phyloP scores from a whole-genome alignment of 345 rosid species.

The Eucalyptus decipiens region DNA sequence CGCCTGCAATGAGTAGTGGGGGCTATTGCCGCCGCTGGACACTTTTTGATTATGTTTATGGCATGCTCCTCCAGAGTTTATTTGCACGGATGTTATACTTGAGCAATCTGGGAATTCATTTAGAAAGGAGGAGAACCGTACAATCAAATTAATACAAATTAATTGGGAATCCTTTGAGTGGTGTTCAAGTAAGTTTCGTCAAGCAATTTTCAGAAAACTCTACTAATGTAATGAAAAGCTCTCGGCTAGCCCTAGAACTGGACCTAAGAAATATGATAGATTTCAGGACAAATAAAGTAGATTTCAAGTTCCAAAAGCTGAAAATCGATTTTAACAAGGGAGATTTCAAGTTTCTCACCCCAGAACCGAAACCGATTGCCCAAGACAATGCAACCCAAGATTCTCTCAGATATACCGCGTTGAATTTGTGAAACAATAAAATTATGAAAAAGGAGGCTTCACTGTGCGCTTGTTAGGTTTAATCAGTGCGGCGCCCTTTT shows the following conservation, averaged over 20 bases:
- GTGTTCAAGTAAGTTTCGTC: not conserved
- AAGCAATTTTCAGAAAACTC: not conserved
- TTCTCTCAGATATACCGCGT: not conserved
- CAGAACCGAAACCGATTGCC: accelerated
- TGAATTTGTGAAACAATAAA: not conserved
- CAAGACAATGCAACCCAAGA: not conserved
- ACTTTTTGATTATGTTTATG: not conserved
- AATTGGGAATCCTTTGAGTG: not conserved
- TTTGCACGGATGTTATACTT: not conserved
- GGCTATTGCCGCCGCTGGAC: not conserved
- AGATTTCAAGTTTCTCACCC: not conserved
- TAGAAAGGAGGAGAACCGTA: not conserved
- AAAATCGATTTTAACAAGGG: not conserved
- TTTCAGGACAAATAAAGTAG: accelerated
- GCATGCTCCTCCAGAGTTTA: not conserved
- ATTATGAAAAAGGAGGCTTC: not conserved
- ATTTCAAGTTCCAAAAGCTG: no score
- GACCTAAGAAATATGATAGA: no score
- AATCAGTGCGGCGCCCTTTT: not conserved
- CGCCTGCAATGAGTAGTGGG: not conserved
- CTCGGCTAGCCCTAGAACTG: accelerated
- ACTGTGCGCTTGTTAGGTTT: not conserved
- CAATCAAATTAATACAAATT: not conserved
- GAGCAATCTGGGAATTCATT: not conserved
- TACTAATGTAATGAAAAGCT: not conserved